Base-by-base conservation (phyloP, 78 protist species). In the Dictyostelium brefeldianum region DNA sequence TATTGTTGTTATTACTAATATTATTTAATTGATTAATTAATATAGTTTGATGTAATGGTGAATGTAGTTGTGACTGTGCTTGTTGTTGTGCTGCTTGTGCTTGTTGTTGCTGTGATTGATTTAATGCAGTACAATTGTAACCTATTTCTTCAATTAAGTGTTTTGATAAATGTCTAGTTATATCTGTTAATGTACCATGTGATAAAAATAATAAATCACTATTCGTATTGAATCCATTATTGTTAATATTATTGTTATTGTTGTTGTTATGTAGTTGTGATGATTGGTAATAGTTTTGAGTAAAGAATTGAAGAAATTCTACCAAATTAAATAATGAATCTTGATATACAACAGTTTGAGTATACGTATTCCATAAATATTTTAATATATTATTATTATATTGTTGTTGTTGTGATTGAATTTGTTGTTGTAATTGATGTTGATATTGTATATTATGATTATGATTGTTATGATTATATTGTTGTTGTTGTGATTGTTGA, bases 271-370 rank as follows among this genome's bases (percentile, higher is more conserved):
- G 3, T 4, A 27, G 11, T 43, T 8, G 78, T 31, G 5, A 27
- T 50, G 43, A 36, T 8, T 87, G 59, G 50, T 87, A 57, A 51
- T 77, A 65, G 5, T 43, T 56, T n/a, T 67, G 31, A 14, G 70
- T 29, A 64, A 87, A 87, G 31, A 46, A 56, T 50, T 87, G 79
- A 54, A 87, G 50, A 54, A 87, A 87, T 43, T 87, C 93, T 1
- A 87, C 79, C 2, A 87, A 43, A 31, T 81, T 41, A 15, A 77
- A 57, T 53, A 87, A 29, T 65, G 93, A 77, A 59, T 87, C 93
- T 36, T 87, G 93, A 50, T 87, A 78, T 14, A 87, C 79, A 0
- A 87, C 93, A 4, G 78, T 77, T 64, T 87, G 93, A 9, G 59
- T 25, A 77, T 77, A 87, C 0, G 67, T 47, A 10, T 77, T 56